Evolutionary conservation across 768 basidiomycete genomes (phyloP).

Genomic region (Boletus sensibilis): DNA sequence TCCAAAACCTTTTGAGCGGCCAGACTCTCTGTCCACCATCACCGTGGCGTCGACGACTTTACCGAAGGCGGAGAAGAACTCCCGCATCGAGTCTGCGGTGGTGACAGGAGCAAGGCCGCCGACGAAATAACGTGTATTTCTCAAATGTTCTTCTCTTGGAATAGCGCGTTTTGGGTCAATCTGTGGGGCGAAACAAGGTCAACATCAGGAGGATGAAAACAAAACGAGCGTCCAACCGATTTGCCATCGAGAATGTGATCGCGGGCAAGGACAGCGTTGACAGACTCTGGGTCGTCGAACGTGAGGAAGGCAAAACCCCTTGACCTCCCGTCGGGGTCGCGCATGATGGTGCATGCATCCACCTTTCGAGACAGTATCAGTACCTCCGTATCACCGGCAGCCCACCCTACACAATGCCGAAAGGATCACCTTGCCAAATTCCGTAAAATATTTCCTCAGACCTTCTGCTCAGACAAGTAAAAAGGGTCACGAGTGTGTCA

Average conservation of each 20-base stretch:
- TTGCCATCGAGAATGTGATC: constrained; percentile 80
- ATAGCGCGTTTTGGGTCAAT: constrained; percentile 90
- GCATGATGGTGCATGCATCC: constrained; percentile 84
- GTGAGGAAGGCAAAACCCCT: constrained; percentile 86
- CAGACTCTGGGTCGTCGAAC: constrained; percentile 64
- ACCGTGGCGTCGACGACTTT: constrained; percentile 81
- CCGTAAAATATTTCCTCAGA: constrained; percentile 68
- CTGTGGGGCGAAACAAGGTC: constrained; percentile 35
- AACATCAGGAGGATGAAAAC: not conserved
- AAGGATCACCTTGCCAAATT: constrained; percentile 67
- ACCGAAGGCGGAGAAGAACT: constrained; percentile 72
- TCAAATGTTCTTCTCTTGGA: constrained; percentile 74
- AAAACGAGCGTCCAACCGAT: constrained; percentile 44
- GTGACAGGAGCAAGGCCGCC: constrained; percentile 70
- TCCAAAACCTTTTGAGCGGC: constrained; percentile 78
- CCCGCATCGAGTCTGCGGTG: constrained; percentile 67
- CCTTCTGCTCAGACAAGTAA: constrained; percentile 46
- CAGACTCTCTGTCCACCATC: constrained; percentile 79
- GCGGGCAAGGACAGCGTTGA: constrained; percentile 61
- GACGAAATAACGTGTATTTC: constrained; percentile 79
- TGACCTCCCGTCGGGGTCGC: constrained; percentile 71
- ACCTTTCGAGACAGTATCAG: constrained; percentile 43
- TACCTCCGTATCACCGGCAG: not conserved
- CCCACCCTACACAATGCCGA: constrained; percentile 2
- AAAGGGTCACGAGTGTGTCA: constrained; percentile 25